Base-by-base conservation (phyloP, 2,329 filamentous ascomycete genomes). In the Metarhizium robertsii region DNA sequence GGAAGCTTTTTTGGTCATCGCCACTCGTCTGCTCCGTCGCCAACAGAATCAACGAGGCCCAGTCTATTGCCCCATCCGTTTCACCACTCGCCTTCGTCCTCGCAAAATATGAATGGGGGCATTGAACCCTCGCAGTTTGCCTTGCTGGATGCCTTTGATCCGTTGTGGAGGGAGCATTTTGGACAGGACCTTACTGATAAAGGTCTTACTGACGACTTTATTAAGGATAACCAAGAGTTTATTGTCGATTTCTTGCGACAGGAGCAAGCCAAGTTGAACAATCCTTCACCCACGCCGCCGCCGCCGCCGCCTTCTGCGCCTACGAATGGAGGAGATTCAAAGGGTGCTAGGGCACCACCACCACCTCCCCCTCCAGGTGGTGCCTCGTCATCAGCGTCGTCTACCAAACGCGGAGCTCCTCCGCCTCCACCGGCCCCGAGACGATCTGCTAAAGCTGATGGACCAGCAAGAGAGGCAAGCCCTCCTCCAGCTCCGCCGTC, bases 391-490 rank as follows among this genome's bases (percentile, higher is more conserved):
- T 30, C 53, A 32, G 47, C 57, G 16, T 60, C 52, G 40, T 60
- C 59, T 11, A 47, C 55, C 6, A 63, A 54, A 51, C 60, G 61
- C 53, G 55, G 55, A 16, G 61, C 64, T 29, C 67, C 67, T 57
- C 69, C 68, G 30, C 71, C 67, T 2, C 67, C 70, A 10, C 68
- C 68, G 10, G 82, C 86, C 32, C 69, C 85, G 63, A 71, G 85
- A 70, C 70, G 87, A 76, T 75, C 80, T 69, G 69, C 76, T 68
- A 75, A 81, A 66, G 57, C 69, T 20, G 80, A 84, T 29, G 75
- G 78, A 42, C 83, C 88, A n/a, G 80, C 86, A 34, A 79, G 85
- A 65, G 86, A 90, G 57, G 81, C 86, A 14, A 88, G 90, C 16
- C 84, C 86, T 25, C 79, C 79, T 14, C 81, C 25, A 25, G 25